Conservation (phyloP, 2,329 filamentous ascomycete genomes). For the Sporothrix variecibatus region DNA sequence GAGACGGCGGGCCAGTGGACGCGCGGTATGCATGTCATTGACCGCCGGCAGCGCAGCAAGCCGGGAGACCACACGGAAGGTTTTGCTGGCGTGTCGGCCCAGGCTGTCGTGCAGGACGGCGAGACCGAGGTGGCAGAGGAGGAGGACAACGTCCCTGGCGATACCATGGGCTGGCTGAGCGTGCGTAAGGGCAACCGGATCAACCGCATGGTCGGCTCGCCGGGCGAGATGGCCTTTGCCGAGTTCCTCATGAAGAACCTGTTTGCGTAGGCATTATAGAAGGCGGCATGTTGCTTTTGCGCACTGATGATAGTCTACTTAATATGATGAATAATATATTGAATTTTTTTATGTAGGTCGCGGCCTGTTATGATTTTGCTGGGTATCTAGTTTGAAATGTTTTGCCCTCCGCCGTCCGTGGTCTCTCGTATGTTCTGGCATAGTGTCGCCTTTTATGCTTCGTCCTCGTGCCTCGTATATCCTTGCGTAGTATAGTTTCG, state of each 20-base stretch:
- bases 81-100: conserved; percentile 1
- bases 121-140: conserved; percentile 38
- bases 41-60: conserved; percentile 65
- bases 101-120: conserved; percentile 34
- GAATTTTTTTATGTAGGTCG: background rate
- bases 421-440: background rate
- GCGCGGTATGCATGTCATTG: conserved; percentile 83
- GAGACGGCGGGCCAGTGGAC: conserved; percentile 96
- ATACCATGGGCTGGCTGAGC: conserved; percentile 76
- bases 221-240: conserved; percentile 68
- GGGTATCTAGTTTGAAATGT: conserved; percentile 24
- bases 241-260: conserved; percentile 65
- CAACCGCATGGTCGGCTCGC: conserved; percentile 69
- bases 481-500: background rate
- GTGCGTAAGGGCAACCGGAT: conserved; percentile 75
- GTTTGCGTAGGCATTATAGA: conserved; percentile 47
- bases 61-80: conserved; percentile 42
- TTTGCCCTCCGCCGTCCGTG: background rate
- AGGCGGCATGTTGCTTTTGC: too few relatives aligned
- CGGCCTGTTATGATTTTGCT: background rate
- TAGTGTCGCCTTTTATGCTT: background rate
- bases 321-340: background rate
- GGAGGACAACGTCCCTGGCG: conserved; percentile 61
- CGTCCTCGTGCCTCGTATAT: background rate
- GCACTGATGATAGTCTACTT: background rate